A percentile compares a stretch with the other conserved stretches of the same genome.
Conservation (phyloP, 441 rosid species). For the Erysimum cheiri region DNA sequence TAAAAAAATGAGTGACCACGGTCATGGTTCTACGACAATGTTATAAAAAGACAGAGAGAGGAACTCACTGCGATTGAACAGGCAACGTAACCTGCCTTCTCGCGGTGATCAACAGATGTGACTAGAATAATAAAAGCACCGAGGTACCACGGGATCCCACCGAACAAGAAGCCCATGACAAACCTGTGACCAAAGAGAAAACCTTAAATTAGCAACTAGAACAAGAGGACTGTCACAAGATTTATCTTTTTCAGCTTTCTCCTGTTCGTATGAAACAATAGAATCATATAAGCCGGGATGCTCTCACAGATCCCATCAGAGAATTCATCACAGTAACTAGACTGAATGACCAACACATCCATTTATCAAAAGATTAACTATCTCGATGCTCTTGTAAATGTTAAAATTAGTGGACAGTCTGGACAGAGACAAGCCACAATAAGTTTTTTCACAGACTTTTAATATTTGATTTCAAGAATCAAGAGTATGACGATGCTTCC, state of each 20-base stretch:
- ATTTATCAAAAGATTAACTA: not conserved
- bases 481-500: not conserved
- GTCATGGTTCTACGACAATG: not conserved
- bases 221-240: not conserved
- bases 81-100: constrained; percentile 85
- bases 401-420: not conserved
- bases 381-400: not conserved
- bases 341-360: not conserved
- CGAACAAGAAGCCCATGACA: constrained; percentile 78
- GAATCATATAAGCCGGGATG: not conserved
- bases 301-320: not conserved
- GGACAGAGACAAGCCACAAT: not conserved
- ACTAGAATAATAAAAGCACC: constrained; percentile 66
- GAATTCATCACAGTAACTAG: not conserved
- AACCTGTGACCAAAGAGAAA: constrained; percentile 54
- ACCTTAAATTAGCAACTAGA: not conserved
- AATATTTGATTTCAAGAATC: not conserved
- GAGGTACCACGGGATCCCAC: constrained; percentile 84
- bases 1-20: not conserved
- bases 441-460: not conserved
- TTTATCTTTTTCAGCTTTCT: constrained; percentile 3
- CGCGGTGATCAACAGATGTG: constrained; percentile 65
- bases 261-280: not conserved
- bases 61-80: constrained; percentile 78
- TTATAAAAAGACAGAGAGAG: not conserved